Evolutionary conservation across 305 asterid species (phyloP).

Genomic region (Withania somnifera): DNA sequence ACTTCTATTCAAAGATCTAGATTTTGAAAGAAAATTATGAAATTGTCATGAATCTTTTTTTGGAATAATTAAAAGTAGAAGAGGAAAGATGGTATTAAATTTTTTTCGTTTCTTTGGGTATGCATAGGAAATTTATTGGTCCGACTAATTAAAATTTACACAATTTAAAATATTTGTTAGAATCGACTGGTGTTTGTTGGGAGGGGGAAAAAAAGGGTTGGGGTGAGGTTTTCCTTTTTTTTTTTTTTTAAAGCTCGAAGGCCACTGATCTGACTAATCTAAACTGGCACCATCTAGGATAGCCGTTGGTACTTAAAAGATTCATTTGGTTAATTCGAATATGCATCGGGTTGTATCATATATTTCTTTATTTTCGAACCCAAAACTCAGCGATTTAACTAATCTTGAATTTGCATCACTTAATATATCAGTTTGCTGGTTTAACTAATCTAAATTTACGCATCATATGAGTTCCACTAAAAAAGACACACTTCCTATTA

Average conservation of each 20-base stretch:
- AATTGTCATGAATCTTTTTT: neutral
- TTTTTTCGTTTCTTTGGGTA: neutral
- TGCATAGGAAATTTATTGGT: neutral
- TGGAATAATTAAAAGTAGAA: no score
- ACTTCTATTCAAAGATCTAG: neutral
- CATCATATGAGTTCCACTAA: neutral
- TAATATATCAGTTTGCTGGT: fast-evolving
- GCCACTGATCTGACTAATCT: neutral
- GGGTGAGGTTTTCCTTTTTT: neutral
- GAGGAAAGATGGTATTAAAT: neutral
- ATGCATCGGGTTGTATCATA: no score
- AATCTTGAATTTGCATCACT: neutral
- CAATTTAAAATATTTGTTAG: fast-evolving
- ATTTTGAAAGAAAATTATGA: neutral
- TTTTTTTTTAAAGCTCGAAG: neutral
- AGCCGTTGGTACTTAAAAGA: no score
- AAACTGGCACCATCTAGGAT: no score
- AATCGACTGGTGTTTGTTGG: neutral
- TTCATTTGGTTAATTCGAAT: no score
- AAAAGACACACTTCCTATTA: neutral
- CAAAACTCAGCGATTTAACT: no score
- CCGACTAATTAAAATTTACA: neutral
- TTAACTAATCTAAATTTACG: neutral
- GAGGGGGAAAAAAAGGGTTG: no score
- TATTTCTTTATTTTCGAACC: no score